Base-by-base conservation (phyloP, 2,329 filamentous ascomycete species). In the Venturia oleaginea region DNA sequence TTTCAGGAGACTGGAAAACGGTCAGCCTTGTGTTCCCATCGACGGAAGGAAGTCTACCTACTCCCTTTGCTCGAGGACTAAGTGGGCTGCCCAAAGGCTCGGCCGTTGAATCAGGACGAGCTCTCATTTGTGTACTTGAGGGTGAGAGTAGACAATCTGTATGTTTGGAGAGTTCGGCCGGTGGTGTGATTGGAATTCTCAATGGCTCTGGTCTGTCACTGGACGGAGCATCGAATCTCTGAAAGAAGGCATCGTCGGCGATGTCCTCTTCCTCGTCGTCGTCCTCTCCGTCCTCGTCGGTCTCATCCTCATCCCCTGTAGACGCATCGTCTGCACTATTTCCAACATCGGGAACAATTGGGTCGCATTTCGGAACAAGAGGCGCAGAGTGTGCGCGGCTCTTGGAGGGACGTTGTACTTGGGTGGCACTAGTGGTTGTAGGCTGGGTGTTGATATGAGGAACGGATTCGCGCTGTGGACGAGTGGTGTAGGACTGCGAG, bases 321-420 rank as follows among this genome's bases (percentile, higher is more conserved):
- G 83, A 70, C 87, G 90, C 71, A 84, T 85, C 59, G 66, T 65
- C 66, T 67, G 64, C 34, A 64, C 48, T 65, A n/a, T 67, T 62
- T 66, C 65, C 66, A 27, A 64, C 64, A 22, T 70, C 69, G 66
- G 65, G 62, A 61, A 68, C 69, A 30, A 19, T 34, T 57, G 55
- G 40, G 30, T 68, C 68, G 69, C 63, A 66, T 66, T 71, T 72
- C 65, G 74, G 71, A 38, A 72, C 66, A 66, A 70, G 68, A 59
- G 74, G 74, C 63, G 74, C 72, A 66, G 75, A 76, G 66, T 75
- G 71, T 38, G 75, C 73, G 68, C 75, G 74, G 57, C 66, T 68
- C 70, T 75, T 73, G 22, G 65, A 66, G 19, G 74, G 74, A 19
- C 73, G 73, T 42, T 54, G 64, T 57, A 37, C 57, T 11, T 48